Base-by-base conservation (phyloP, 2,329 filamentous ascomycete genomes). In the Alternaria rosae region DNA sequence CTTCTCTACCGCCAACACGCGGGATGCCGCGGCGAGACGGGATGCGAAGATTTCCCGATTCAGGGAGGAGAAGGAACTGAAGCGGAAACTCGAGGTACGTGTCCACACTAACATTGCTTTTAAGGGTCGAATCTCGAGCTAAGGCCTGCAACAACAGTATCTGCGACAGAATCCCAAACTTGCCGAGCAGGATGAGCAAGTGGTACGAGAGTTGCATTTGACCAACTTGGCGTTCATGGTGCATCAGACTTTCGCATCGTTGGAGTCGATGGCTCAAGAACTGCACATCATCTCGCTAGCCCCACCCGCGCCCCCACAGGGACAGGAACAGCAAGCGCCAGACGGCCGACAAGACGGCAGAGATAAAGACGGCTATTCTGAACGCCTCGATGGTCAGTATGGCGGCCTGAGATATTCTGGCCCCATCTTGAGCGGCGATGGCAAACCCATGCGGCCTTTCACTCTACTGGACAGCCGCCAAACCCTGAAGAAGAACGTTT, bases 401-500 rank as follows among this genome's bases (percentile, higher is more conserved):
- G 62, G 70, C 11, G 73, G 76, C 11, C 82, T 76, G 71, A 83
- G 67, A 3, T 80, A 87, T 73, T 80, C 82, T 12, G 92, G 92
- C 0, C 92, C 94, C 0, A 84, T 98, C 20, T 84, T 99, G 23
- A 92, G 89, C 65, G 86, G 85, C 64, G 85, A 90, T 59, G 95
- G 95, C 45, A 95, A 92, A 76, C 95, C 95, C 13, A 84, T 98
- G 70, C 89, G 94, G 70, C 94, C 94, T 0, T 98, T 99, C 74
- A 97, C 93, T 1, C 84, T 99, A 21, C 85, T 96, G 5, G 90
- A 91, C 61, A 90, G 86, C 68, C 87, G 95, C 38, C 88, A 92
- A 64, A 89, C 93, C 64, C 80, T 97, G 61, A 87, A 89, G 62
- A 85, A 89, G 61, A 91, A 91, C 3, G 94, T 99, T 0, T 99